Conservation (phyloP, 2,329 filamentous ascomycete species). For the Rosellinia necatrix region DNA sequence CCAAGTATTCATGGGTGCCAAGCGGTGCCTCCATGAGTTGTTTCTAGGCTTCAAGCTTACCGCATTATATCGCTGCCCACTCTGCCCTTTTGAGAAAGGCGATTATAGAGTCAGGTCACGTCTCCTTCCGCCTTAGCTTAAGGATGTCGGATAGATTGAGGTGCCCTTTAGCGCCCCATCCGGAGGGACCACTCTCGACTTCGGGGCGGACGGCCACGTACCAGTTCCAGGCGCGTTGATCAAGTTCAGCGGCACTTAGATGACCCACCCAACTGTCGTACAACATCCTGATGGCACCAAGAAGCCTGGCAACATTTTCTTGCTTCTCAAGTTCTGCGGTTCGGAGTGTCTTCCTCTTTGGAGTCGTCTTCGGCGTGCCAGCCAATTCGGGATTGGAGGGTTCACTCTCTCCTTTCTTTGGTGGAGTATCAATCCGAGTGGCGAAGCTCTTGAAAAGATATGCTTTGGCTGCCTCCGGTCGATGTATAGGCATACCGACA, state of each 20-base stretch:
- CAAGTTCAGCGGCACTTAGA: conserved; percentile 68
- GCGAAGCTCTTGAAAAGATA: conserved; percentile 66
- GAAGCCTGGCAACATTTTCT: conserved; percentile 68
- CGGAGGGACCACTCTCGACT: conserved; percentile 72
- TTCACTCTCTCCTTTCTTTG: conserved; percentile 11
- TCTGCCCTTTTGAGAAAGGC: background rate
- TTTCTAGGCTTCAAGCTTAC: background rate
- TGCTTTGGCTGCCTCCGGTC: conserved; percentile 68
- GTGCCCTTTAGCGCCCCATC: conserved; percentile 82
- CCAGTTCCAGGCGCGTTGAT: conserved; percentile 80
- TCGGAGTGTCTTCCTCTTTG: conserved; percentile 59
- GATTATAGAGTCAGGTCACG: background rate
- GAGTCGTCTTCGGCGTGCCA: conserved; percentile 28
- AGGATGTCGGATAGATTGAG: conserved; percentile 71
- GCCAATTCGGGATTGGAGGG: conserved; percentile 21
- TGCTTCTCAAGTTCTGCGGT: conserved; percentile 65
- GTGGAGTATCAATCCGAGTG: conserved; percentile 40
- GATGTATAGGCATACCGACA: conserved; percentile 71
- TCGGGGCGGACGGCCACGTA: conserved; percentile 78
- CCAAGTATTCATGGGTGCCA: too few species aligned
- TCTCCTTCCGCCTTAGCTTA: conserved; percentile 53
- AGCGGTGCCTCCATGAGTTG: background rate
- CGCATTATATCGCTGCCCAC: background rate
- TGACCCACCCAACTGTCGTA: conserved; percentile 75
- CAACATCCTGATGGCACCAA: conserved; percentile 73